A percentile compares a stretch with the other conserved stretches of the same genome.
phyloP scores from a whole-genome alignment of 2,329 filamentous ascomycete genomes.

The Clonostachys solani region DNA sequence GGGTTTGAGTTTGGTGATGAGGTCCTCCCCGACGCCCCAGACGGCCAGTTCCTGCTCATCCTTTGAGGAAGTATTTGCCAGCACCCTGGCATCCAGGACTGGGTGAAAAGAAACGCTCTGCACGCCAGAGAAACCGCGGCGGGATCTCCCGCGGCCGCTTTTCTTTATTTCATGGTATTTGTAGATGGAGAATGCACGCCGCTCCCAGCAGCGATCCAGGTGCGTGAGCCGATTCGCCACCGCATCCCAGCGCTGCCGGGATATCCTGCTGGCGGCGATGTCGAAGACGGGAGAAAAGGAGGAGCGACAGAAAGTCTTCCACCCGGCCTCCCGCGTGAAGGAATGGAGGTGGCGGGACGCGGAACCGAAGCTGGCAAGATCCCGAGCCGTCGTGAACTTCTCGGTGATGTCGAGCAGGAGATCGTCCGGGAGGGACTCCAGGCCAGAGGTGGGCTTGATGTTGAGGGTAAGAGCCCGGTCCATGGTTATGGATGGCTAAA shows the following conservation, averaged over 20 bases:
- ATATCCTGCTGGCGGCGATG: slow-evolving; percentile 15
- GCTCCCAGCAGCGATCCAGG: slow-evolving; percentile 49
- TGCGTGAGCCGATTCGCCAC: slow-evolving; percentile 42
- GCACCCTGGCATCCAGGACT: slow-evolving; percentile 38
- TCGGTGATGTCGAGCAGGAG: slow-evolving; percentile 43
- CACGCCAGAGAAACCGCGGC: slow-evolving; percentile 7
- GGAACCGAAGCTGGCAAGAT: slow-evolving; percentile 34
- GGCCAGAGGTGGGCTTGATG: slow-evolving; percentile 18
- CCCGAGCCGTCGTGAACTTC: slow-evolving; percentile 41
- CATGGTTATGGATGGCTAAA: background rate
- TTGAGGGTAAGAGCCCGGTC: background rate
- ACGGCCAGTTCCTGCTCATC: slow-evolving; percentile 37
- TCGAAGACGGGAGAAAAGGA: slow-evolving; percentile 33
- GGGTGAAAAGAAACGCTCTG: slow-evolving; percentile 38
- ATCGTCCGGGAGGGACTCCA: slow-evolving; percentile 43
- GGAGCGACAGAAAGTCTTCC: slow-evolving; percentile 42
- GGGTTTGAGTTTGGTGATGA: slow-evolving; percentile 35
- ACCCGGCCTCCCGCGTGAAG: slow-evolving; percentile 36
- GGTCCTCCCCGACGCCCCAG: slow-evolving; percentile 47
- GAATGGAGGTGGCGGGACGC: slow-evolving; percentile 31
- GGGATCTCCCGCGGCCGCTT: slow-evolving; percentile 6
- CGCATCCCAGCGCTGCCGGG: slow-evolving; percentile 20
- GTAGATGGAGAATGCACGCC: slow-evolving; percentile 32
- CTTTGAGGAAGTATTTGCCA: slow-evolving; percentile 13
- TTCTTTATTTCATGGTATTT: slow-evolving; percentile 11